Conservation (phyloP, 805 yeast species). For the Metschnikowia peoriensis region DNA sequence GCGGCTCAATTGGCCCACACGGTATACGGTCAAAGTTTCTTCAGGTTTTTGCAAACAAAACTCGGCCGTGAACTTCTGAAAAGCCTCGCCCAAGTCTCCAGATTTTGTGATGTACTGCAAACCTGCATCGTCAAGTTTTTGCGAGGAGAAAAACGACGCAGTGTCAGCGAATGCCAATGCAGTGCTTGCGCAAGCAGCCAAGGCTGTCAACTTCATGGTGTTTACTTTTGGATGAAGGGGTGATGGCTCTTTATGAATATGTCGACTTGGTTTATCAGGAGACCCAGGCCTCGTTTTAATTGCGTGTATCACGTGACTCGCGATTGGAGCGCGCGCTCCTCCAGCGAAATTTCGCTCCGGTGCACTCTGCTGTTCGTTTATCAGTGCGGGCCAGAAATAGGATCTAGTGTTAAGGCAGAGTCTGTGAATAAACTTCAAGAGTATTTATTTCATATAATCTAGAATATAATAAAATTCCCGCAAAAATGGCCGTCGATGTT, state of each 20-base stretch:
- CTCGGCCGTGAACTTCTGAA: slow-evolving; percentile 18
- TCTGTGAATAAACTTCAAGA: too few relatives aligned
- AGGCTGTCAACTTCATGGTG: slow-evolving; percentile 15
- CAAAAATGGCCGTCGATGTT: slow-evolving; percentile 18
- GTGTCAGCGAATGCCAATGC: slow-evolving; percentile 20
- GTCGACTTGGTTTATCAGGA: slow-evolving; percentile 2
- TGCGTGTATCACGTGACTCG: slow-evolving; percentile 12
- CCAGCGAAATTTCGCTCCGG: background rate
- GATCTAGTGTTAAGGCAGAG: too few relatives aligned
- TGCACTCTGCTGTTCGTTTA: background rate
- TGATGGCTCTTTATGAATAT: background rate
- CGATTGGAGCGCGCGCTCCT: background rate
- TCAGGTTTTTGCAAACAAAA: slow-evolving; percentile 19
- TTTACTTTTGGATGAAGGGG: background rate
- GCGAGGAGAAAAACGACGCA: slow-evolving; percentile 17
- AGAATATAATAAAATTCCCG: background rate
- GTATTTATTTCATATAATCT: too few relatives aligned
- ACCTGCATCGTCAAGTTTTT: slow-evolving; percentile 2
- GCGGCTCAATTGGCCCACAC: slow-evolving; percentile 23
- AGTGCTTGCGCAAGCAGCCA: slow-evolving; percentile 17
- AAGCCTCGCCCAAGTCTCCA: slow-evolving; percentile 16
- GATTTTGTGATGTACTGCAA: slow-evolving; percentile 25
- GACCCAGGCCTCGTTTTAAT: background rate
- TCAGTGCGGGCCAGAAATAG: slow-evolving; percentile 5
- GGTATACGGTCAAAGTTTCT: slow-evolving; percentile 24